Base-by-base conservation (phyloP, 2,329 filamentous ascomycete genomes). In the Colletotrichum sp. region DNA sequence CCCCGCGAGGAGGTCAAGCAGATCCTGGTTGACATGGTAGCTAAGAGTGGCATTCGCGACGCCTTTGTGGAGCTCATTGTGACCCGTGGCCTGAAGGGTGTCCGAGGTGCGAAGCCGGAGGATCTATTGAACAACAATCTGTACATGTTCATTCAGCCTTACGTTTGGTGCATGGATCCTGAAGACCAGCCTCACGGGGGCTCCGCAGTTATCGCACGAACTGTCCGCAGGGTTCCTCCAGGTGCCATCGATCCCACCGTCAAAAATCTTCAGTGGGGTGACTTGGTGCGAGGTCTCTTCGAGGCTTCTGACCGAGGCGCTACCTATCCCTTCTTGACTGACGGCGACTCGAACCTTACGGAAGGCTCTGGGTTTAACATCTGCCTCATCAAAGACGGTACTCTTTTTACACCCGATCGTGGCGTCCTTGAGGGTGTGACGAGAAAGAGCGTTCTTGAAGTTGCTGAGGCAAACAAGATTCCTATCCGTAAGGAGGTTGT, bases 241-340 rank as follows among this genome's bases (percentile, higher is more conserved):
- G 88, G 87, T 0, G 81, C 85, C 2, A 86, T 90, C 5, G 89
- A 90, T 77, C 89, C 88, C 0, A 89, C 88, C 0, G 82, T 90
- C 55, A 90, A 90, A 83, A 89, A 89, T 77, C 80, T 88, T 18
- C 86, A 89, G 74, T 90, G 88, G 88, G 87, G 88, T 3, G 88
- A 90, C 80, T 79, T 89, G 4, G 85, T 83, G 4, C 81, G 87
- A 0, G 87, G 83, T 1, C 78, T 90, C 72, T 84, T 88, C 32
- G 89, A 90, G 79, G 88, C 88, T 0, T 66, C 75, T 1, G 88
- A 90, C 77, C 86, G 88, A 3, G 87, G 85, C 1, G 87, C 88
- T 0, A 79, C 76, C 2, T 89, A 89, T 69, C 88, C 89, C 0
- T 89, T 90, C 78, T 78, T 90, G 18, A 89, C 87, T 0, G 88